phyloP scores from a whole-genome alignment of 2,329 filamentous ascomycete species.

The Pestalotiopsis sp. region DNA sequence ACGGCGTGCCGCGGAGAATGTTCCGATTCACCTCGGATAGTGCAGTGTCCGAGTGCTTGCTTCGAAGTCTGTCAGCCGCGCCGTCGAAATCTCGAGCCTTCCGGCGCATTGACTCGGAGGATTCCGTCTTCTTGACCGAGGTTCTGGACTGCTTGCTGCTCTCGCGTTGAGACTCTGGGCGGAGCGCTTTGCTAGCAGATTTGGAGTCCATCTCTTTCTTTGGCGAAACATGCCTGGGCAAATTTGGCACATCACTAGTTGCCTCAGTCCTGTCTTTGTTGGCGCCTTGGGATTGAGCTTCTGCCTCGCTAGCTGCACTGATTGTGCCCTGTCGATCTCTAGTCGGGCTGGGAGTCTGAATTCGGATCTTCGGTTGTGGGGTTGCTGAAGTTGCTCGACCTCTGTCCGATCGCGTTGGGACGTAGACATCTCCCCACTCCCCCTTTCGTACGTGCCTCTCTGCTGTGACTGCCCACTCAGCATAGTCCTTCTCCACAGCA shows the following conservation, averaged over 20 bases:
- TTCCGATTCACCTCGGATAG: constrained; percentile 31
- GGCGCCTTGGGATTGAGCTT: constrained; percentile 23
- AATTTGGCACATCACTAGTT: constrained; percentile 15
- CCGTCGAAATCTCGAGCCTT: constrained; percentile 19
- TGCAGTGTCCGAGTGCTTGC: constrained; percentile 15
- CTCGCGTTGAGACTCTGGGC: constrained; percentile 9
- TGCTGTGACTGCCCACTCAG: constrained; percentile 78
- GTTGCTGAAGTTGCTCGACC: constrained; percentile 19
- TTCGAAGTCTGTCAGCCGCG: constrained; percentile 20
- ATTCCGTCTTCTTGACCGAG: background rate
- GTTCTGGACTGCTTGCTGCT: background rate
- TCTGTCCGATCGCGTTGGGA: background rate
- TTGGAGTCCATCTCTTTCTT: constrained; percentile 19
- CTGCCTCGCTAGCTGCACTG: constrained; percentile 15
- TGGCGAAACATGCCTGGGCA: constrained; percentile 15
- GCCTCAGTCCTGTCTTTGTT: constrained; percentile 15
- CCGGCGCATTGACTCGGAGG: background rate
- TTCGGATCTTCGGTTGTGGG: constrained; percentile 29
- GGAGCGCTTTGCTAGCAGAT: constrained; percentile 14
- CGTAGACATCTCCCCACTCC: constrained; percentile 47
- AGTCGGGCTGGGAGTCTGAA: constrained; percentile 28
- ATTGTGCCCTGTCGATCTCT: constrained; percentile 18
- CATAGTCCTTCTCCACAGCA: constrained; percentile 74
- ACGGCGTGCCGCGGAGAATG: constrained; percentile 26
- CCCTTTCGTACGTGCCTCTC: constrained; percentile 74